These are phyloP conservation scores for Penicillium digitatum DNA, from an alignment of 2,329 filamentous ascomycete genomes.

Conservation along the genomic window DNA sequence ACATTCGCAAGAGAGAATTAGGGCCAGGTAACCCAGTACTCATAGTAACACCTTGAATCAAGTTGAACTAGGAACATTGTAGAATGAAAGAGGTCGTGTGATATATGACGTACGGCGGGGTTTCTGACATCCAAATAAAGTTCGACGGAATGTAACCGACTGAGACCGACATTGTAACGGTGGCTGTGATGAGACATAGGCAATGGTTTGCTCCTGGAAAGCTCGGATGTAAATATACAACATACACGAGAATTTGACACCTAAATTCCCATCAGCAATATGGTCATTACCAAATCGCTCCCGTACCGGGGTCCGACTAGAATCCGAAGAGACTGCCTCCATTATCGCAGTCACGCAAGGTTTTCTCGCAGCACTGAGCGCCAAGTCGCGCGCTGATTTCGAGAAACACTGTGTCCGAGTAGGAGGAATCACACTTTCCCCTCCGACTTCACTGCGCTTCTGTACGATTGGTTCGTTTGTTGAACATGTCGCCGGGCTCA, in stretches of 20 bases:
- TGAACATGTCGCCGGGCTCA: constrained; percentile 28
- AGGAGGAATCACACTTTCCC: constrained; percentile 36
- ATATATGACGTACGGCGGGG: too few species aligned
- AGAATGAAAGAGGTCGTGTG: background rate
- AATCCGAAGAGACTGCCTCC: constrained; percentile 17
- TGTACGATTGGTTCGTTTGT: constrained; percentile 37
- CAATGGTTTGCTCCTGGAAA: background rate
- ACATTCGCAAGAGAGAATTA: too few species aligned
- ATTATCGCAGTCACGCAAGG: constrained; percentile 30
- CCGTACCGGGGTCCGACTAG: background rate
- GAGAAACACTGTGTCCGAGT: constrained; percentile 35
- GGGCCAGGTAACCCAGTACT: too few species aligned
- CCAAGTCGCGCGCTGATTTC: constrained; percentile 31
- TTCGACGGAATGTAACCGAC: constrained; percentile 1
- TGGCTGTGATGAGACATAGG: background rate
- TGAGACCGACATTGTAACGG: constrained; percentile 3
- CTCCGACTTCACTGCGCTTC: constrained; percentile 31
- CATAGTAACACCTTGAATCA: background rate
- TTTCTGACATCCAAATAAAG: background rate
- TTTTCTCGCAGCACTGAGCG: constrained; percentile 31
- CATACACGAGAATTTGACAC: background rate
- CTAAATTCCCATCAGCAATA: constrained; percentile 9
- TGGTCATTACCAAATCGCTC: constrained; percentile 8
- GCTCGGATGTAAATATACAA: too few species aligned
- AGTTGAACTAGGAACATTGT: background rate